Evolutionary conservation across 1,284 basidiomycete genomes (phyloP).

Genomic region (Vanrija humicola): DNA sequence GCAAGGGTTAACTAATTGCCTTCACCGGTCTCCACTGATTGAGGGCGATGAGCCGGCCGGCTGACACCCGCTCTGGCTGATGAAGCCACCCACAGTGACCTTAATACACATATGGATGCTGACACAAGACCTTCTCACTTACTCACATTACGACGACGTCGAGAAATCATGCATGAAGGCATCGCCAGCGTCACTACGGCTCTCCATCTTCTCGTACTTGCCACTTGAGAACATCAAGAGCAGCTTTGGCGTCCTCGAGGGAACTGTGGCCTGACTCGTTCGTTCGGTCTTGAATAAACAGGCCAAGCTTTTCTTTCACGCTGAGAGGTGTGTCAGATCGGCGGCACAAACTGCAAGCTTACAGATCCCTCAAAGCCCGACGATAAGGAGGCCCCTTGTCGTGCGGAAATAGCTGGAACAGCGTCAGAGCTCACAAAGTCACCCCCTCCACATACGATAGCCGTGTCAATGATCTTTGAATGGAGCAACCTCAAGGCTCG

Average conservation of each 20-base stretch:
- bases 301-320: conserved; percentile 69
- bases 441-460: conserved; percentile 48
- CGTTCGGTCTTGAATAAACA: conserved; percentile 65
- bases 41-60: too few relatives aligned
- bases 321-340: conserved; percentile 47
- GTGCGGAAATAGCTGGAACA: conserved; percentile 67
- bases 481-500: conserved; percentile 81
- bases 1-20: too few relatives aligned
- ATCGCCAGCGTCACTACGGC: neutral
- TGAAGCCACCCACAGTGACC: too few relatives aligned
- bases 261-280: conserved; percentile 74
- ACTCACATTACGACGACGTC: too few relatives aligned
- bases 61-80: too few relatives aligned
- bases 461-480: conserved; percentile 74
- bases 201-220: conserved; percentile 41
- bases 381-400: conserved; percentile 70
- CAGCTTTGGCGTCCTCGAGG: conserved; percentile 75
- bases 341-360: conserved; percentile 36
- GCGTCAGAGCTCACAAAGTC: neutral
- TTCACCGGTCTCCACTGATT: too few relatives aligned
- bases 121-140: too few relatives aligned
- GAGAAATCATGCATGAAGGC: too few relatives aligned
- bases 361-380: conserved; percentile 74
- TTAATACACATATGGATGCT: too few relatives aligned
- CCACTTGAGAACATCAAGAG: conserved; percentile 69